Conservation (phyloP, 495 filamentous ascomycete species). For the Mytilinidion resinicola region DNA sequence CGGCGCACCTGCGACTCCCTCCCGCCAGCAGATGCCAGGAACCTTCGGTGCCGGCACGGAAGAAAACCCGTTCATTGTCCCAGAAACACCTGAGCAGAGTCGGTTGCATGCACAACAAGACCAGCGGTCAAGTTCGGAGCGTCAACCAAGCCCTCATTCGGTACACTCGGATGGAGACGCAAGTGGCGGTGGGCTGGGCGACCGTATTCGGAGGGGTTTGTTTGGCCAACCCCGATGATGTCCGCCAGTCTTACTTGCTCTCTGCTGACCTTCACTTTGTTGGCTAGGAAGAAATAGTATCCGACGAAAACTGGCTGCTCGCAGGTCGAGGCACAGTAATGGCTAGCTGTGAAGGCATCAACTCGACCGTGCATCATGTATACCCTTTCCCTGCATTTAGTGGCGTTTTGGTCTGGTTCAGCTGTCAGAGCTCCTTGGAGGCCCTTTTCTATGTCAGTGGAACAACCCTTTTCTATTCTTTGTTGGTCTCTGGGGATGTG, state of each 20-base stretch:
- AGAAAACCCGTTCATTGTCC: conserved; percentile 18
- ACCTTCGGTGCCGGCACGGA: conserved; percentile 13
- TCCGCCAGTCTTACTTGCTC: neutral
- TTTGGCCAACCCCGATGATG: conserved; percentile 18
- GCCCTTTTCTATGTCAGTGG: no score
- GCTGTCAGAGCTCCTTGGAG: no score
- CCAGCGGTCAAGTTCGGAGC: neutral
- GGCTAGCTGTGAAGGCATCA: no score
- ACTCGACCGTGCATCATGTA: no score
- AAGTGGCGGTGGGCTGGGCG: conserved; percentile 9
- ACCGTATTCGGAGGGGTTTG: conserved; percentile 21
- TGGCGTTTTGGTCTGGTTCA: no score
- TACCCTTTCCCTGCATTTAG: no score
- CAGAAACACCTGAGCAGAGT: conserved; percentile 6
- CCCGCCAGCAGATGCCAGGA: conserved; percentile 14
- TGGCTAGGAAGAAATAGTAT: no score
- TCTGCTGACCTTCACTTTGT: no score
- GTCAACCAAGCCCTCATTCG: neutral
- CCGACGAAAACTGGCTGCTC: no score
- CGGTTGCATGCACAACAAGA: neutral
- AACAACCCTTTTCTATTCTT: no score
- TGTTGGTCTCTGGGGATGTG: no score
- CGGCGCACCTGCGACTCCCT: neutral
- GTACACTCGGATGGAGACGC: neutral
- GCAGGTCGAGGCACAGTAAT: no score